phyloP scores from a whole-genome alignment of 1,284 basidiomycete species.

The Austroboletus niveus region DNA sequence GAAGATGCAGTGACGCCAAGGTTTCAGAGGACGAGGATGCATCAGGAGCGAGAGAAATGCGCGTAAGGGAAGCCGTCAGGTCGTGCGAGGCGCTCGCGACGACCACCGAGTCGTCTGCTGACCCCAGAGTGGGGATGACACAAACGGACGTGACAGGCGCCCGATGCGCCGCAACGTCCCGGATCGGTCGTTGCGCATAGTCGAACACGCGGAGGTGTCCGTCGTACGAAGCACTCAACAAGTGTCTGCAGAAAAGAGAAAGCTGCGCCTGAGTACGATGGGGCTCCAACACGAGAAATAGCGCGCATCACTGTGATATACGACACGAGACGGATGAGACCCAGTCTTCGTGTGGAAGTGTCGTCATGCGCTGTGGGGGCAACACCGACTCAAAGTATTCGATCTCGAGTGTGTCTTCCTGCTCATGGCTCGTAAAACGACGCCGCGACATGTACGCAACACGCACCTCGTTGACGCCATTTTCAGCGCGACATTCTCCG shows the following conservation, averaged over 20 bases:
- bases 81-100: conserved; percentile 86
- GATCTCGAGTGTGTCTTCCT: conserved; percentile 89
- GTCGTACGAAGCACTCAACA: conserved; percentile 82
- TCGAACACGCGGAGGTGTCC: conserved; percentile 75
- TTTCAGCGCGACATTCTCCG: conserved; percentile 53
- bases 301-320: conserved; percentile 57
- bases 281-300: not conserved
- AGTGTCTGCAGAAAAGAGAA: conserved; percentile 44
- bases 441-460: not conserved
- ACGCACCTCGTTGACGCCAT: conserved; percentile 24
- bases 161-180: conserved; percentile 51
- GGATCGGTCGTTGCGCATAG: conserved; percentile 57
- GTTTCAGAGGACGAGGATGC: conserved; percentile 47
- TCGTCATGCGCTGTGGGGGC: conserved; percentile 82
- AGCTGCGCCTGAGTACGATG: not conserved
- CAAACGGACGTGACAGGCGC: conserved; percentile 76
- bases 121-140: conserved; percentile 43
- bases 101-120: conserved; percentile 42
- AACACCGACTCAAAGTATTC: conserved; percentile 94
- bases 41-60: conserved; percentile 39
- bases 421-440: conserved; percentile 16
- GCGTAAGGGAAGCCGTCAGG: conserved; percentile 67
- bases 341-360: conserved; percentile 93
- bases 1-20: conserved; percentile 68
- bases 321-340: conserved; percentile 79